Evolutionary conservation across 306 rosid genomes (phyloP), one percentile per base, ranked within the genome.

Genomic region (Psophocarpus tetragonolobus): DNA sequence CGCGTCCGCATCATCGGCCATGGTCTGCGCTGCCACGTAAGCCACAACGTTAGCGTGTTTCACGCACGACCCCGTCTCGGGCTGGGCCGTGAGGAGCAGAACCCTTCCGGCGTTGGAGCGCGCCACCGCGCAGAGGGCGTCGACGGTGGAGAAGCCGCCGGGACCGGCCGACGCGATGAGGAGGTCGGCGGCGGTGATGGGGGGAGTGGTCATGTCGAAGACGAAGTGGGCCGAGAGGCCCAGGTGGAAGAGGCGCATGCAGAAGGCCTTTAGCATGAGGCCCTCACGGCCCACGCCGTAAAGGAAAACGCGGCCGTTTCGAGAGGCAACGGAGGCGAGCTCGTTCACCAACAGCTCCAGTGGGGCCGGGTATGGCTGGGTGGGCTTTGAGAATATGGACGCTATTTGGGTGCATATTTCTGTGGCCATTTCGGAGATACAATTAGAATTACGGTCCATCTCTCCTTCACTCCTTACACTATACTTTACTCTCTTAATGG

Each of bases 281-380:
- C 97, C 97, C 74, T 94, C 97, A 4, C 97, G 94, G 75, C 98
- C 97, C 24, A 90, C 93, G 11, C 95, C 97, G 68, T 92, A 92
- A 54, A 94, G 90, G 81, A 94, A 94, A 63, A 94, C 87, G 1
- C 80, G 53, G 73, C 81, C 84, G 1, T 89, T 90, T 27, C 51
- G 75, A 6, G 88, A 44, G 3, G 87, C 88, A 0, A 66, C 39
- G 50, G 83, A 38, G 39, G 91, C n/a, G n/a, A 92, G 87, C 79
- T 92, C 93, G 60, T 81, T 15, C 42, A 89, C 86, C 2, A 89
- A 18, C 8, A 90, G 65, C 80, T 92, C 85, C 4, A 94, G 41
- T 1, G 93, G 92, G 6, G 85, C 73, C 0, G 93, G 87, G 84
- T 88, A 56, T 15, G 89, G 90, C 50, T 78, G 74, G 62, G 92